Evolutionary conservation across 257 asterid species (phyloP), one percentile per base, ranked within the genome.

Genomic region (Primulina huaijiensis): DNA sequence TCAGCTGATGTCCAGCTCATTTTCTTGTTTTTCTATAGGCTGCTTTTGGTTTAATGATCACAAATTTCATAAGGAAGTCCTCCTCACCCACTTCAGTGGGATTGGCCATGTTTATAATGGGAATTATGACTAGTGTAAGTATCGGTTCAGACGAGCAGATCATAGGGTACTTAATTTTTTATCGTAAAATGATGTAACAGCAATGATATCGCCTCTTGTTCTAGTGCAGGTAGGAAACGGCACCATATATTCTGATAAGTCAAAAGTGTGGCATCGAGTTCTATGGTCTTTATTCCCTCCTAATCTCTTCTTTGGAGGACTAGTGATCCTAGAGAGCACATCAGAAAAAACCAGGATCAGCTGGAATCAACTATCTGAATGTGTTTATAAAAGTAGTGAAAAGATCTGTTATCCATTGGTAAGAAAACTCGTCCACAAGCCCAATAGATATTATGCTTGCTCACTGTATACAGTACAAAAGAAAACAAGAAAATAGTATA

Each of bases 251-350:
- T 3, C 2, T 40, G 25, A 11, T 0, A 2, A 0, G 0, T 9
- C 17, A 65, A 74, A 68, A 63, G 12, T 8, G 5, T 29, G n/a
- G 14, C 63, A 71, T 60, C 67, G 69, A 29, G 25, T 35, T 33
- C 12, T 82, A 9, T 82, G 80, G 79, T 82, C 87, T 40, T 31
- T 82, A 14, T 79, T 82, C 40, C 84, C 87, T 10, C 80, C 83
- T 27, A 76, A 76, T 76, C 82, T 78, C 20, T 77, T 82, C 46
- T 9, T 69, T 5, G 73, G 74, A 38, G 84, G 72, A 19, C 77
- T 82, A 14, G 0, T 0, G 8, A 14, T 20, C 50, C 73, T 82
- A 40, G 0, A 30, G n/a, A 3, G 0, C 5, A 63, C 62, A 23
- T 46, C 70, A 20, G 6, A 12, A 0, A 1, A 37, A 1, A 65